Percentiles rank a stretch among this genome's conserved stretches.
Evolutionary conservation across 78 protist genomes (phyloP).

Genomic region (Polysphondylium violaceum): DNA sequence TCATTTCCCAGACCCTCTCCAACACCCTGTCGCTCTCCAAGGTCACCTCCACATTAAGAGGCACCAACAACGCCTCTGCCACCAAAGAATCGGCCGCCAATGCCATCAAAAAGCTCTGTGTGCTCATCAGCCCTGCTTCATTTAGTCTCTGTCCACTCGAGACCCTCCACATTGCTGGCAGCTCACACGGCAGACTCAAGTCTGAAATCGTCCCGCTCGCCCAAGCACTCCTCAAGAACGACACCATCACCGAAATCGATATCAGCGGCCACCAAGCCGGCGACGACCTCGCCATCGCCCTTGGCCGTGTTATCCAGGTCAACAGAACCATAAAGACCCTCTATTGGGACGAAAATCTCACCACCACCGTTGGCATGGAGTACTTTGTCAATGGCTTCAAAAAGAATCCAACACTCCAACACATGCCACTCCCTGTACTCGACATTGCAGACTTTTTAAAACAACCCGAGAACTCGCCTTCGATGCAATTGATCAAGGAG

Average conservation of each 20-base stretch:
- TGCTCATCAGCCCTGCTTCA: conserved; percentile 39
- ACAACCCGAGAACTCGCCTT: conserved; percentile 73
- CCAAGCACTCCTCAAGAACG: conserved; percentile 57
- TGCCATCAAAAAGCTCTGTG: conserved; percentile 37
- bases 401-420: conserved; percentile 54
- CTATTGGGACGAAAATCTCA: conserved; percentile 75
- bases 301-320: conserved; percentile 71
- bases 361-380: conserved; percentile 70
- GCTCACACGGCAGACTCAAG: conserved; percentile 31
- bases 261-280: conserved; percentile 79
- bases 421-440: conserved; percentile 58
- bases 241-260: conserved; percentile 67
- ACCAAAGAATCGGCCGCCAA: conserved; percentile 9
- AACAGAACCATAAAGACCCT: conserved; percentile 55
- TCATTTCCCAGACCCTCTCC: conserved; percentile 36
- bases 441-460: conserved; percentile 65
- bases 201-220: conserved; percentile 60
- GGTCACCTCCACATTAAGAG: conserved; percentile 2
- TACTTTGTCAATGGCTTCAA: conserved; percentile 68
- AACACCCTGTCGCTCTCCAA: neutral
- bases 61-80: neutral
- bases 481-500: conserved; percentile 71
- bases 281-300: conserved; percentile 64
- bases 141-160: conserved; percentile 74
- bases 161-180: conserved; percentile 53